A percentile compares a stretch with the other conserved stretches of the same genome.
Conservation (phyloP, 1,139 yeast species). For the Blastobotrys persicus region DNA sequence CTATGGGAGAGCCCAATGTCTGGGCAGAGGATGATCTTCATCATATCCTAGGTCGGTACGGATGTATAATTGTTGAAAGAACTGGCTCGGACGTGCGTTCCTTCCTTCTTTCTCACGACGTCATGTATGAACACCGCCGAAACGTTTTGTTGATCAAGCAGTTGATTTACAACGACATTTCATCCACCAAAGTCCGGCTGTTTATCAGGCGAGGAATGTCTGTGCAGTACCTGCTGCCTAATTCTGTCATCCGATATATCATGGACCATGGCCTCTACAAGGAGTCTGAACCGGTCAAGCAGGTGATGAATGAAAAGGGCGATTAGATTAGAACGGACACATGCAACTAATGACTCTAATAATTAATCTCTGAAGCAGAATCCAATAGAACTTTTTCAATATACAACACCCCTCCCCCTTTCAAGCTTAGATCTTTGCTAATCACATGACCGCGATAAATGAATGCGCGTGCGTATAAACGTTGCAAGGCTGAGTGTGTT, state of each 20-base stretch:
- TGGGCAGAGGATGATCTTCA: slow-evolving; percentile 97
- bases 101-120: slow-evolving; percentile 86
- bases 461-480: background rate
- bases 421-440: background rate
- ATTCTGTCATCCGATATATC: slow-evolving; percentile 89
- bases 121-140: slow-evolving; percentile 93
- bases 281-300: slow-evolving; percentile 91
- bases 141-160: slow-evolving; percentile 94
- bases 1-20: slow-evolving; percentile 99
- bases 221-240: slow-evolving; percentile 90
- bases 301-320: slow-evolving; percentile 55
- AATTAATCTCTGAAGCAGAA: background rate
- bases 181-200: slow-evolving; percentile 89
- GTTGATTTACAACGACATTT: slow-evolving; percentile 90
- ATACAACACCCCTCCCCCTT: background rate
- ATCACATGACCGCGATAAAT: background rate
- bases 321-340: slow-evolving; percentile 21
- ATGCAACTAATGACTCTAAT: background rate
- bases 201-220: slow-evolving; percentile 95
- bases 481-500: background rate
- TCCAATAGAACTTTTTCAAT: background rate
- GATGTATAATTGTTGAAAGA: slow-evolving; percentile 93
- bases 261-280: slow-evolving; percentile 87
- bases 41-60: slow-evolving; percentile 92
- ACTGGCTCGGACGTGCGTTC: slow-evolving; percentile 95